Evolutionary conservation across 176 grass and related monocot genomes (phyloP), one percentile per base, ranked within the genome.

Genomic region (Saccharum officinarum): DNA sequence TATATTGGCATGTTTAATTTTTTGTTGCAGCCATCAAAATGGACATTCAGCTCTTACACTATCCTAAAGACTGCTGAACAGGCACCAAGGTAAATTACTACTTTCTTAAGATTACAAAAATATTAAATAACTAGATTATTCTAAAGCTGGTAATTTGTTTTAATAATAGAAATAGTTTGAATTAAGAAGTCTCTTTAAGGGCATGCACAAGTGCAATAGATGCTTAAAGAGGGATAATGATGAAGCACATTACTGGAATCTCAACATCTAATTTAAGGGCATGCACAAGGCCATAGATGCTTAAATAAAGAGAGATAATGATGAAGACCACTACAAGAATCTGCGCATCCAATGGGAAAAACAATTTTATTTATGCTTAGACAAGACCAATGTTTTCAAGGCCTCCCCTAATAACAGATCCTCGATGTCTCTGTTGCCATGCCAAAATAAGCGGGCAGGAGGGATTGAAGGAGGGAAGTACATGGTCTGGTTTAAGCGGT

Each of bases 1-100:
- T 18, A 39, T 26, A 65, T 52, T 89, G 20, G 61, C n/a, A 9
- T 46, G 46, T 73, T 74, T 77, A 44, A 72, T 44, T 86, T 68
- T 79, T 86, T 83, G 54, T 91, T 95, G 86, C 97, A 98, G 97
- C 97, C 97, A 74, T 78, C 83, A 50, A 92, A 98, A 87, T 98
- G 97, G 97, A 85, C 80, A 82, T 98, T 96, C 86, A 98, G 71
- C 73, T 92, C 97, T 26, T 91, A 96, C 70, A 94, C 97, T 76
- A 2, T 98, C 86, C 75, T 98, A 75, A 98, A 92, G 97, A 94
- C 87, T 81, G 82, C 93, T 63, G 93, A 98, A 52, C 90, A 94
- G 91, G 97, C 97, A 76, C 92, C 91, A 78, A 98, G 93, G 97
- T 96, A 90, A 85, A 52, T 85, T 65, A 66, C 37, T 74, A 38